Evolutionary conservation across 768 basidiomycete species (phyloP), one percentile per base, ranked within the genome.

Genomic region (Hericium rajendrae): DNA sequence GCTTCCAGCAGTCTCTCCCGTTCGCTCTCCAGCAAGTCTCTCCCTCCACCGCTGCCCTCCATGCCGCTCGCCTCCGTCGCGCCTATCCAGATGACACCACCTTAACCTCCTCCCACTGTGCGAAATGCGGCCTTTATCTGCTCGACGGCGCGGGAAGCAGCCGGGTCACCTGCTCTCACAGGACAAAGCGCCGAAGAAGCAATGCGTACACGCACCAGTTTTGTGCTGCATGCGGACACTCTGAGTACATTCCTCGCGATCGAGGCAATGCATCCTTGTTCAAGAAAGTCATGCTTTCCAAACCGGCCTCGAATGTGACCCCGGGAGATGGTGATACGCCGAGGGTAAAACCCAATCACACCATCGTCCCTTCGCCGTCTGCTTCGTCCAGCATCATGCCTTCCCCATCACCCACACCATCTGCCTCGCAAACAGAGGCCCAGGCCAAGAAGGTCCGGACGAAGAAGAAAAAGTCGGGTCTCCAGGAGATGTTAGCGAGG

Each of bases 401-500:
- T 51, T 55, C 41, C 41, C 48, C 16, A 39, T 39, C 51, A n/a
- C 9, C 20, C 5, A n/a, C 49, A 12, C 32, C 50, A 28, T 46
- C 26, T 48, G 48, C 22, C 8, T n/a, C 54, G 16, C 56, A 46
- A 5, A 53, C 39, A 15, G 39, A 18, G 40, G 24, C 28, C 28
- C 43, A 57, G 40, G 15, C 57, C 15, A 64, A 38, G 40, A 65
- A 59, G 32, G 57, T 65, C 8, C 74, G 76, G 10, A 66, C 72
- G 11, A 86, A 85, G 11, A 86, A 85, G 69, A 82, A 81, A 67
- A 80, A 77, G 62, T 68, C 76, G 0, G 76, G 76, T 10, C 65
- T 91, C 43, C 85, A 82, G 66, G 77, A 81, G 46, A 77, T 91
- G 73, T 73, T 90, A 38, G 76, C 77, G 26, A 78, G 79, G 41